Evolutionary conservation across 2,329 filamentous ascomycete genomes (phyloP).

Genomic region (Exserohilum rostratum): DNA sequence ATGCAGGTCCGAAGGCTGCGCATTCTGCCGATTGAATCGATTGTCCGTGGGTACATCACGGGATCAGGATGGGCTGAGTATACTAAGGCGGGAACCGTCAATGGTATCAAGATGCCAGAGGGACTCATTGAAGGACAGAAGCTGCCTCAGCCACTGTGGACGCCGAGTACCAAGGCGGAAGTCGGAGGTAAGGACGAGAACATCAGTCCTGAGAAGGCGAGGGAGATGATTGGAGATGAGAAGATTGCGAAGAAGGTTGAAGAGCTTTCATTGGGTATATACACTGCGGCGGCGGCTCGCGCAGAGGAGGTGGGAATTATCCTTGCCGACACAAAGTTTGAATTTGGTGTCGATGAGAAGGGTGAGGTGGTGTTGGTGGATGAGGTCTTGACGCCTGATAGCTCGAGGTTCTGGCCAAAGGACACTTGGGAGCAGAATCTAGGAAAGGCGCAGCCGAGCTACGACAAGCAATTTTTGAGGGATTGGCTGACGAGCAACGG

Average conservation of each 20-base stretch:
- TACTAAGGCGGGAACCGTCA: conserved; percentile 73
- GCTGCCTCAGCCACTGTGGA: conserved; percentile 73
- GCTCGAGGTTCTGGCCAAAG: conserved; percentile 83
- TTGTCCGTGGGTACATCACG: conserved; percentile 89
- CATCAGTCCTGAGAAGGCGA: conserved; percentile 70
- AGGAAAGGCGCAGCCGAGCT: conserved; percentile 78
- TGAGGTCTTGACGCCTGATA: conserved; percentile 79
- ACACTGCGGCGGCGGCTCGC: conserved; percentile 67
- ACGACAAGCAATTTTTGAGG: conserved; percentile 78
- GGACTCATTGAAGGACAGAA: conserved; percentile 74
- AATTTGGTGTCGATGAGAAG: conserved; percentile 70
- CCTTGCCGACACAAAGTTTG: conserved; percentile 79
- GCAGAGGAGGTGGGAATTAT: conserved; percentile 72
- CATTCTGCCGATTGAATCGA: conserved; percentile 80
- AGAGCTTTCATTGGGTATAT: conserved; percentile 67
- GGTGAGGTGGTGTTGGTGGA: conserved; percentile 77
- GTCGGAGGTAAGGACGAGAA: conserved; percentile 83
- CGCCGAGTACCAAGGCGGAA: conserved; percentile 85
- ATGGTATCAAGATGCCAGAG: conserved; percentile 72
- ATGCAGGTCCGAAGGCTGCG: conserved; percentile 79
- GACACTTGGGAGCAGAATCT: conserved; percentile 67
- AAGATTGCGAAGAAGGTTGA: conserved; percentile 70
- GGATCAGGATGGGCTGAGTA: conserved; percentile 86
- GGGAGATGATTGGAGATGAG: conserved; percentile 65
- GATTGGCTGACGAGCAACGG: conserved; percentile 80